Evolutionary conservation across 805 yeast genomes (phyloP), one percentile per base, ranked within the genome.

Genomic region (Sungouiozyma ichnusensis): DNA sequence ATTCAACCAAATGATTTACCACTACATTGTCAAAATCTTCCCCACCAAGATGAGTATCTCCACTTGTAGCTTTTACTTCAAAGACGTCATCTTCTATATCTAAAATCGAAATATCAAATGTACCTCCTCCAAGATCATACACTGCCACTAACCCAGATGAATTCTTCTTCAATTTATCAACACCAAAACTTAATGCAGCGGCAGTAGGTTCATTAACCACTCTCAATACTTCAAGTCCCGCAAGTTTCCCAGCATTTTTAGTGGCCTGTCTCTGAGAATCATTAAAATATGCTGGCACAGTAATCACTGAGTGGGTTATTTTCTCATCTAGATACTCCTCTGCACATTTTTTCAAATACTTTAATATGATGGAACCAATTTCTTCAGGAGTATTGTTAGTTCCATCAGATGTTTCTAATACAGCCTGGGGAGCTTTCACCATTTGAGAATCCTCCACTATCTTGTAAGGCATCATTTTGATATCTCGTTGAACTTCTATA

Each of bases 141-240:
- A 69, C 73, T 9, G 73, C 73, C 36, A 69, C 62, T 18, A 68
- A 51, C 3, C 70, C 70, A 20, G 55, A 46, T 36, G 60, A 55
- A 39, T 52, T 45, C 33, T 53, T 50, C 14, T 35, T 33, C 41
- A 70, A 67, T 52, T 72, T 69, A 50, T 79, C 83, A 20, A 81
- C 65, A 37, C 92, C 92, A 57, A 82, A 83, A 34, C 90, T 87
- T 52, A 83, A 69, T 14, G 90, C 90, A 20, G 92, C 90, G 9
- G 90, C 90, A 18, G 92, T 83, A 34, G 92, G 92, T 62, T 83
- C 92, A 61, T 83, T 83, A 27, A 83, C 73, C 37, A 83, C 87
- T 60, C 94, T 68, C 52, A 82, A 62, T 20, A 83, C 83, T 44
- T 82, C 78, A 50, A 83, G 62, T 19, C 90, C 90, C n/a, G 82